These are phyloP conservation scores for Plantago major DNA, from an alignment of 257 asterid genomes.

Conservation along the genomic window DNA sequence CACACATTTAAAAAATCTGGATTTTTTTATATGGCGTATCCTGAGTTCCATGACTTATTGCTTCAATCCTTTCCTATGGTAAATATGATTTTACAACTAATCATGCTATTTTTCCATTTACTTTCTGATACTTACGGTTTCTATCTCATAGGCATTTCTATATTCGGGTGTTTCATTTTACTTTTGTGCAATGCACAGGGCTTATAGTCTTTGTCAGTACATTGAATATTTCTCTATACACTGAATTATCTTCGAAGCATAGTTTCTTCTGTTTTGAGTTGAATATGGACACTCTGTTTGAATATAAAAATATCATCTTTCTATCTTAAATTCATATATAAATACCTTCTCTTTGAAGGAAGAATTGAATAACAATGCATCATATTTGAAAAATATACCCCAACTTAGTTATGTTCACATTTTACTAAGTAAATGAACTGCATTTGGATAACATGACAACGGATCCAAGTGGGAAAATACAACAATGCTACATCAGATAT, in stretches of 20 bases:
- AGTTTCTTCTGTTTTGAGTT: background rate
- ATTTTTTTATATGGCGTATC: background rate
- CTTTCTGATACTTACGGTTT: background rate
- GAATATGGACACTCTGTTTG: background rate
- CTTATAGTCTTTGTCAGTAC: background rate
- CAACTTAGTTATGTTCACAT: background rate
- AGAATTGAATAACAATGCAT: background rate
- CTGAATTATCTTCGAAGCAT: background rate
- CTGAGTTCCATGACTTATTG: background rate
- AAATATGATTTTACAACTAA: too few species aligned
- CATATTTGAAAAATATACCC: background rate
- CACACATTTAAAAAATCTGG: background rate
- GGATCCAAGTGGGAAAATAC: background rate
- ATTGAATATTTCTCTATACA: background rate
- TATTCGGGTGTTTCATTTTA: background rate
- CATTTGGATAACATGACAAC: background rate
- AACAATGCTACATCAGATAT: background rate
- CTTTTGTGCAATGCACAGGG: background rate
- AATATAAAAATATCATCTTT: background rate
- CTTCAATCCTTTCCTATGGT: background rate
- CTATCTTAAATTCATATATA: background rate
- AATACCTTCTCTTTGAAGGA: background rate
- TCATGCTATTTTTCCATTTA: background rate
- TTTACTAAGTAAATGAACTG: background rate
- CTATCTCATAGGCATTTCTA: slow-evolving; percentile 7